Evolutionary conservation across 1,284 basidiomycete genomes (phyloP).

Genomic region (Trametes polyzona): DNA sequence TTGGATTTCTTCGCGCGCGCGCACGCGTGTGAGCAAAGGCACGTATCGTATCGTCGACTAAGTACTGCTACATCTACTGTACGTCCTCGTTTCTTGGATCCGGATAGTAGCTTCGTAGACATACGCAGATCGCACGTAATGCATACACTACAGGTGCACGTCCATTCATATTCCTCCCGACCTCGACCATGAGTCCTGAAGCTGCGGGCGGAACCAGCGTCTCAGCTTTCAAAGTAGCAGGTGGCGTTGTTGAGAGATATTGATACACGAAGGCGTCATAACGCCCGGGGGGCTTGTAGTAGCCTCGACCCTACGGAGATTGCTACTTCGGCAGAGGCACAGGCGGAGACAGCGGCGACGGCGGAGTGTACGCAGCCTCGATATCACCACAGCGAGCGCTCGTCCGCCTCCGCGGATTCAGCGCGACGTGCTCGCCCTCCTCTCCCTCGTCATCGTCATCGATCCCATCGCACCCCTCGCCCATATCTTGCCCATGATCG

Average conservation of each 20-base stretch:
- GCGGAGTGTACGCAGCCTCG: not conserved
- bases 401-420: constrained; percentile 10
- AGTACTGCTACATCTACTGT: not conserved
- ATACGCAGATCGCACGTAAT: not conserved
- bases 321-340: not conserved
- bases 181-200: no score
- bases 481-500: not conserved
- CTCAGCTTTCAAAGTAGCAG: no score
- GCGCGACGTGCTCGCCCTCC: constrained; percentile 11
- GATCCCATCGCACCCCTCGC: not conserved
- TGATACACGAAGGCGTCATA: no score
- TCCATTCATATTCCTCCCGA: no score
- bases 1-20: no score
- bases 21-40: no score
- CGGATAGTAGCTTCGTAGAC: not conserved
- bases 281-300: no score
- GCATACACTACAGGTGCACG: not conserved
- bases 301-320: no score
- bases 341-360: not conserved
- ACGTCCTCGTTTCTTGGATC: no score
- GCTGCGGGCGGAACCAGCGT: no score
- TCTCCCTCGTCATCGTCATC: not conserved
- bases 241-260: no score
- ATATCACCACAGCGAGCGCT: not conserved
- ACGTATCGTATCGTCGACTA: not conserved